Percentiles rank a stretch among this genome's conserved stretches.
Conservation (phyloP, 1,284 basidiomycete genomes). For the Boletus subluridellus region DNA sequence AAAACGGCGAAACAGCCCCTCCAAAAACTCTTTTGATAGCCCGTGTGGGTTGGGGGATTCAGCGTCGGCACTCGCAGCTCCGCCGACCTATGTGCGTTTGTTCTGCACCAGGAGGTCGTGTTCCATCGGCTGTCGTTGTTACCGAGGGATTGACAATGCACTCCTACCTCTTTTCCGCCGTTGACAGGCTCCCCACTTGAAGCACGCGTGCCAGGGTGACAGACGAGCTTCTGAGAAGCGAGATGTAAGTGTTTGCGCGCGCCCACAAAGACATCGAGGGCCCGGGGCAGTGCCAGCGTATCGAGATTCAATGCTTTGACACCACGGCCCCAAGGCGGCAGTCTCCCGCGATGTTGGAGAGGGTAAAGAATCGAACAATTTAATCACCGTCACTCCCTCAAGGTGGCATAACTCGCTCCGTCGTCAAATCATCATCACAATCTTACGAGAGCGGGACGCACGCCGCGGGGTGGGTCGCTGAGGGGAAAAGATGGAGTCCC, state of each 20-base stretch:
- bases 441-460: not conserved
- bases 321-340: not conserved
- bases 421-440: not conserved
- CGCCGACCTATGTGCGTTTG: not conserved
- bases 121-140: not conserved
- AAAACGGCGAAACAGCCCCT: not conserved
- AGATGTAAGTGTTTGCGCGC: not conserved
- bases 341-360: not conserved
- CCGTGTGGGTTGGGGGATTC: not conserved
- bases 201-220: not conserved
- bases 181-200: not conserved
- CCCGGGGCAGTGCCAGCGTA: not conserved
- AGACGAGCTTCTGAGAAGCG: not conserved
- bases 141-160: not conserved
- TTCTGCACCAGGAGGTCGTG: not conserved
- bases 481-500: not conserved
- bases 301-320: constrained; percentile 3
- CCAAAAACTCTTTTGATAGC: not conserved
- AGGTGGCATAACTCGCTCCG: not conserved
- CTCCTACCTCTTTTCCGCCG: constrained; percentile 4
- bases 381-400: constrained; percentile 17
- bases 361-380: not conserved
- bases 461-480: not conserved
- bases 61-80: not conserved
- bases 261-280: not conserved